phyloP scores from a whole-genome alignment of 2,329 filamentous ascomycete genomes.

The Fusarium nurragi region DNA sequence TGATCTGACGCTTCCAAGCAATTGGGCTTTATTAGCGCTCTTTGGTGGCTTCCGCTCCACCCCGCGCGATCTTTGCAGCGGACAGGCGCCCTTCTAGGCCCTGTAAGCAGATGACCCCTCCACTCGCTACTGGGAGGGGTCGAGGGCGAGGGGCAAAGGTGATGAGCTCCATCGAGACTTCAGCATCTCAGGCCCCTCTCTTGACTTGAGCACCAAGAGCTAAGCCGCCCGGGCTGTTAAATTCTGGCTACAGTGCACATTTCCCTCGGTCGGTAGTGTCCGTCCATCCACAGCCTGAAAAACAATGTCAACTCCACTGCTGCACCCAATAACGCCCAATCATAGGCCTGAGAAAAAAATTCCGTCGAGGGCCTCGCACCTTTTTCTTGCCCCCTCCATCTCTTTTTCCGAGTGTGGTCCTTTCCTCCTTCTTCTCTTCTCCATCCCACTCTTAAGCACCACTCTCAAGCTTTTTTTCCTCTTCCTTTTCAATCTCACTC shows the following conservation, averaged over 20 bases:
- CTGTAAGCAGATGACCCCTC: conserved; percentile 33
- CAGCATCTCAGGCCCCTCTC: conserved; percentile 4
- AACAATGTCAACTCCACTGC: conserved; percentile 45
- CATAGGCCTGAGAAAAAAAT: conserved; percentile 52
- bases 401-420: conserved; percentile 41
- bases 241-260: conserved; percentile 7
- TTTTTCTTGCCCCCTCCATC: conserved; percentile 49
- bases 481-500: conserved; percentile 41
- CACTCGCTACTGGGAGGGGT: conserved; percentile 17
- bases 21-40: conserved; percentile 8
- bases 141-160: conserved; percentile 2
- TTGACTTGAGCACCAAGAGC: conserved; percentile 9
- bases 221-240: conserved; percentile 17
- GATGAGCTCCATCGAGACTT: conserved; percentile 21
- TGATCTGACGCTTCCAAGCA: conserved; percentile 16
- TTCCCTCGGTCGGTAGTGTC: conserved; percentile 36
- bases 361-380: conserved; percentile 48
- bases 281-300: conserved; percentile 35
- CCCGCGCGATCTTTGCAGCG: conserved; percentile 27
- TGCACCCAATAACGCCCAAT: conserved; percentile 47
- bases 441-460: conserved; percentile 45
- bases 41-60: conserved; percentile 27
- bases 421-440: conserved; percentile 46
- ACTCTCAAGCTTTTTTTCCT: conserved; percentile 44
- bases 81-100: conserved; percentile 28